A percentile compares a stretch with the other conserved stretches of the same genome.
Evolutionary conservation across 2,329 filamentous ascomycete genomes (phyloP).

Genomic region (Cadophora gregata): DNA sequence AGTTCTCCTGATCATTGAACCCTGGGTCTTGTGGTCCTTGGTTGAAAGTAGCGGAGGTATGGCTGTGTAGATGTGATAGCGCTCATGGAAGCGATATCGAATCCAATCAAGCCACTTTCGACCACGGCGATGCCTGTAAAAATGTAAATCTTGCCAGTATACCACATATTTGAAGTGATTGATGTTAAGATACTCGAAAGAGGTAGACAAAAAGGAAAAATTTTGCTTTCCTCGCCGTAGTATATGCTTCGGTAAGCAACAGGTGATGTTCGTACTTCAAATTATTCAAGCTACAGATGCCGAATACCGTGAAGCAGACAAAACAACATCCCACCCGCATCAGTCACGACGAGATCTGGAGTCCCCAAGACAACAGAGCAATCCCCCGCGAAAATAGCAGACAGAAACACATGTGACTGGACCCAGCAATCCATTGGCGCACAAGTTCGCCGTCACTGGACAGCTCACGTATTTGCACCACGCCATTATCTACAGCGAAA

Average conservation of each 20-base stretch:
- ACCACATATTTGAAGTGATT: slow-evolving; percentile 26
- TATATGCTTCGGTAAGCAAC: background rate
- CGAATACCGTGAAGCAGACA: background rate
- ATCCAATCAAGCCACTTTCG: slow-evolving; percentile 43
- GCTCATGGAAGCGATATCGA: slow-evolving; percentile 63
- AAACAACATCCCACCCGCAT: background rate
- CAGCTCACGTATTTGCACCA: background rate
- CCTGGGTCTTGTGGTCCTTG: slow-evolving; percentile 35
- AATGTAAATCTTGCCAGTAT: slow-evolving; percentile 35
- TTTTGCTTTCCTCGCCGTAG: background rate
- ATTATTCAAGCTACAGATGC: background rate
- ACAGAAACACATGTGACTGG: background rate
- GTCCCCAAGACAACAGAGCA: background rate
- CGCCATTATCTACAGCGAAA: background rate
- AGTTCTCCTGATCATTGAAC: slow-evolving; percentile 50
- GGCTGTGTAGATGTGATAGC: slow-evolving; percentile 58
- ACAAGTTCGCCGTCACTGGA: background rate
- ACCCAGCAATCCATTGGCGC: background rate
- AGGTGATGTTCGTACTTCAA: background rate
- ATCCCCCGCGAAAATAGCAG: background rate
- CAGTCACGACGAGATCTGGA: background rate
- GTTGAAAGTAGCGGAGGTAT: slow-evolving; percentile 58
- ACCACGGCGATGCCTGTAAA: slow-evolving; percentile 38
- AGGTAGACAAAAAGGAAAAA: slow-evolving; percentile 1
- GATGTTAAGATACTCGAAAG: slow-evolving; percentile 9